Base-by-base conservation (phyloP, 495 filamentous ascomycete genomes). In the Tuber umbilicatum region DNA sequence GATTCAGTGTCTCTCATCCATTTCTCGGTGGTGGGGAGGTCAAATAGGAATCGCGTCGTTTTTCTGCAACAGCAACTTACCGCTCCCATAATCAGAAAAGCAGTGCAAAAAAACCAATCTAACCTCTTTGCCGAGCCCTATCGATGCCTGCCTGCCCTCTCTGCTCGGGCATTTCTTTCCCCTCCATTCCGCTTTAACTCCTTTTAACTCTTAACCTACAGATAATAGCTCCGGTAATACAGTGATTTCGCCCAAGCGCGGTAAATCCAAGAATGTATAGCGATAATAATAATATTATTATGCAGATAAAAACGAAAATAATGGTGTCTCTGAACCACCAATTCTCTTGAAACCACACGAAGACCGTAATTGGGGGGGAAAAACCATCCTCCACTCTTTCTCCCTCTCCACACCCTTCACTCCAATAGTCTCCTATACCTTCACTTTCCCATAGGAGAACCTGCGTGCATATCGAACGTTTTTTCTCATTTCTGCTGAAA, bases 401-500 rank as follows among this genome's bases (percentile, higher is more conserved):
- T 64, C 55, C 55, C 50, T 21, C n/a, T 31, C 50, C 47, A 55
- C 47, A 55, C 23, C 5, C 19, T 60, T 31, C 50, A 31, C n/a
- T 31, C n/a, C 55, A 64, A 64, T 64, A 35, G 27, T 35, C 14
- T 17, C 7, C 55, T 35, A 14, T 19, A 17, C 31, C 55, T 35
- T 35, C 55, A 35, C 12, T 35, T 35, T 35, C 55, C 55, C 27
- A 14, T 64, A 17, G 55, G 14, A 64, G 55, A 31, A 64, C 55
- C 35, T 19, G 55, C 27, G 31, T 64, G 27, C 55, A 64, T 35
- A 64, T 35, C 3, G 27, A 64, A 64, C 55, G 27, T 64, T 7
- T 64, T 64, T 35, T 14, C 55, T 35, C 55, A 64, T 64, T 64
- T 17, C 75, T 77, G 75, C 75, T 77, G 75, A 74, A 74, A 77